A percentile compares a stretch with the other conserved stretches of the same genome.
These are phyloP conservation scores for Vitis rupestris DNA, from an alignment of 164 flowering plant species.

Conservation along the genomic window DNA sequence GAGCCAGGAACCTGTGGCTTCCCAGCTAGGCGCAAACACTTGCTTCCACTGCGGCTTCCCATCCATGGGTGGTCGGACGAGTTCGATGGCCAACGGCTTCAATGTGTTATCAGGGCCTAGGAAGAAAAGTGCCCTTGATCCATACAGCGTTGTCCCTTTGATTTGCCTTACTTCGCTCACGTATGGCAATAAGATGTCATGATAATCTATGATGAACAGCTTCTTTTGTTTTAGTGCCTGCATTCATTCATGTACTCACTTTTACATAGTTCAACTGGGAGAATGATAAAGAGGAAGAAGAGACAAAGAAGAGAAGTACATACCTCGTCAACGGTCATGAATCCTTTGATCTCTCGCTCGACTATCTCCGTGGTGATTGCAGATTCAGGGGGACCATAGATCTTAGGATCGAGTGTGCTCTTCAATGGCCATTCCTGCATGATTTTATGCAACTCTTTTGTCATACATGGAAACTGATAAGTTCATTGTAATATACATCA, in stretches of 20 bases:
- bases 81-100: conserved; percentile 45
- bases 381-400: conserved; percentile 41
- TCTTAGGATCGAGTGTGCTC: conserved; percentile 35
- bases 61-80: conserved; percentile 35
- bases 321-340: conserved; percentile 35
- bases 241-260: not conserved
- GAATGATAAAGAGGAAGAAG: too few species aligned
- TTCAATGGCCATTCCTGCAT: conserved; percentile 43
- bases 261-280: too few species aligned
- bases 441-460: not conserved
- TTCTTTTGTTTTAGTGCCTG: conserved; percentile 33
- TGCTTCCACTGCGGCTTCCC: conserved; percentile 35
- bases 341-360: conserved; percentile 29
- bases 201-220: conserved; percentile 37
- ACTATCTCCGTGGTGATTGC: conserved; percentile 31
- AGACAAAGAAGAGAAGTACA: not conserved
- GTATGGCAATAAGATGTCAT: conserved; percentile 37
- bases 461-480: not conserved
- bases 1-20: conserved; percentile 30
- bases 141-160: conserved; percentile 28
- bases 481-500: too few species aligned
- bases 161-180: conserved; percentile 28
- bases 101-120: conserved; percentile 22
- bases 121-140: conserved; percentile 28
- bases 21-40: conserved; percentile 20